A percentile compares a stretch with the other conserved stretches of the same genome.
These are phyloP conservation scores for Periconia macrospinosa DNA, from an alignment of 2,329 filamentous ascomycete genomes.

Conservation along the genomic window DNA sequence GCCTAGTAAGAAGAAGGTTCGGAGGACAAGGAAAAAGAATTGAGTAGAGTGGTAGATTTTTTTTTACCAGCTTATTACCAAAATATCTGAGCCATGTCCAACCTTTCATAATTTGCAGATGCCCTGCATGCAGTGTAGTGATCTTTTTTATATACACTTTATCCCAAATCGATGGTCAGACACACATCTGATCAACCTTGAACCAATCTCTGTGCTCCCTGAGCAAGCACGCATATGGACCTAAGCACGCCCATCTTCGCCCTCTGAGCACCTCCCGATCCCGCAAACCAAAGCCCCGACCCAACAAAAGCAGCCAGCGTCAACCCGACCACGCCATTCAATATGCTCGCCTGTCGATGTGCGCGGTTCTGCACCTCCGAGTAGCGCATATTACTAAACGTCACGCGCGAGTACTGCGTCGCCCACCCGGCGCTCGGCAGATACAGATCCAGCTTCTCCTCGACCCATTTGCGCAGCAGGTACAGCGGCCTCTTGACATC, in stretches of 20 bases:
- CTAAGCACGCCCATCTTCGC: constrained; percentile 31
- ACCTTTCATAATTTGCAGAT: no score
- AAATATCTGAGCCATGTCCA: background rate
- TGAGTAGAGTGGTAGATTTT: background rate
- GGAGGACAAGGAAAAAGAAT: constrained; percentile 13
- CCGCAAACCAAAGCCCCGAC: constrained; percentile 23
- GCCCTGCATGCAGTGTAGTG: no score
- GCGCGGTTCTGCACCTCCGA: constrained; percentile 75
- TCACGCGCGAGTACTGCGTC: constrained; percentile 90
- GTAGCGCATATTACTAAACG: constrained; percentile 91
- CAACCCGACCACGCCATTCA: constrained; percentile 33
- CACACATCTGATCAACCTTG: constrained; percentile 13
- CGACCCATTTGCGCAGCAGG: constrained; percentile 78
- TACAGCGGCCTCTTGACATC: constrained; percentile 80
- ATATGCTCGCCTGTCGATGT: constrained; percentile 45
- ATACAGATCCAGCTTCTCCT: constrained; percentile 78
- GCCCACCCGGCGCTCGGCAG: constrained; percentile 81
- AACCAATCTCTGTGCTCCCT: constrained; percentile 19
- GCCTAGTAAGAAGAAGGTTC: constrained; percentile 31
- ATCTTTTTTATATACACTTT: background rate
- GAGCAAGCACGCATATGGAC: constrained; percentile 28
- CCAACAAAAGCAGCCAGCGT: constrained; percentile 17
- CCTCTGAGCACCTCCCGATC: constrained; percentile 21
- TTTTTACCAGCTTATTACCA: background rate
- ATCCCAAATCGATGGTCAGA: background rate